Conservation (phyloP, 176 grass and related monocot genomes). For the Phoenix roebelenii region DNA sequence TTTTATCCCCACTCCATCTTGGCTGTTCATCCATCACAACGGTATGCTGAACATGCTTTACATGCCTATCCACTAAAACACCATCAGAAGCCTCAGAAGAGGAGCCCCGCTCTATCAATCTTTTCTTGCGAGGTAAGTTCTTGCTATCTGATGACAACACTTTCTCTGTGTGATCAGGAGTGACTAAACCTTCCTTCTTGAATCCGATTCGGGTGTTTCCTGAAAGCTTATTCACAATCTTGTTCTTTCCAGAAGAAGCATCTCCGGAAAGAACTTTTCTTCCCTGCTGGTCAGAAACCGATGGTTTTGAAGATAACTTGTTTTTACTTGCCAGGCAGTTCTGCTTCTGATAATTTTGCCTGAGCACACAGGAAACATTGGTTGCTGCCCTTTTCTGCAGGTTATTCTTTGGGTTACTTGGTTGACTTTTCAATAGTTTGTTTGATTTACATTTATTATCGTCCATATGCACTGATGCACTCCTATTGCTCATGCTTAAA, state of each 20-base stretch:
- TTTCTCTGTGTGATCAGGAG: conserved; percentile 36
- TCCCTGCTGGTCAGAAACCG: conserved; percentile 38
- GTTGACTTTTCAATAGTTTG: conserved; percentile 40
- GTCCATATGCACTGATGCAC: conserved; percentile 40
- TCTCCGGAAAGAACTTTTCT: conserved; percentile 41
- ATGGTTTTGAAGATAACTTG: conserved; percentile 45
- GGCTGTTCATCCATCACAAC: conserved; percentile 55
- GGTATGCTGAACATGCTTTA: conserved; percentile 40
- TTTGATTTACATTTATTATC: conserved; percentile 42
- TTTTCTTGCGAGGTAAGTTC: conserved; percentile 79
- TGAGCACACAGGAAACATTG: conserved; percentile 40
- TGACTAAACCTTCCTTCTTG: conserved; percentile 40
- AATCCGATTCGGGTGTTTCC: conserved; percentile 30
- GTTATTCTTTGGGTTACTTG: conserved; percentile 50
- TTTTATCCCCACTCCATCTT: conserved; percentile 46
- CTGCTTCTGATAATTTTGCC: conserved; percentile 88
- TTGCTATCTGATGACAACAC: conserved; percentile 49
- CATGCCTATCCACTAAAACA: conserved; percentile 10
- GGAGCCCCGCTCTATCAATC: conserved; percentile 50
- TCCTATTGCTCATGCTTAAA: conserved; percentile 32
- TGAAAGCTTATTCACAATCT: conserved; percentile 44
- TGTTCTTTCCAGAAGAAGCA: conserved; percentile 55
- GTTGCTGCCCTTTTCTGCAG: conserved; percentile 42
- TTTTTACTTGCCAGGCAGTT: conserved; percentile 41
- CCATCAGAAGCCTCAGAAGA: conserved; percentile 16